A percentile compares a stretch with the other conserved stretches of the same genome.
Conservation (phyloP, 1,139 yeast species). For the Yamadazyma sp. region DNA sequence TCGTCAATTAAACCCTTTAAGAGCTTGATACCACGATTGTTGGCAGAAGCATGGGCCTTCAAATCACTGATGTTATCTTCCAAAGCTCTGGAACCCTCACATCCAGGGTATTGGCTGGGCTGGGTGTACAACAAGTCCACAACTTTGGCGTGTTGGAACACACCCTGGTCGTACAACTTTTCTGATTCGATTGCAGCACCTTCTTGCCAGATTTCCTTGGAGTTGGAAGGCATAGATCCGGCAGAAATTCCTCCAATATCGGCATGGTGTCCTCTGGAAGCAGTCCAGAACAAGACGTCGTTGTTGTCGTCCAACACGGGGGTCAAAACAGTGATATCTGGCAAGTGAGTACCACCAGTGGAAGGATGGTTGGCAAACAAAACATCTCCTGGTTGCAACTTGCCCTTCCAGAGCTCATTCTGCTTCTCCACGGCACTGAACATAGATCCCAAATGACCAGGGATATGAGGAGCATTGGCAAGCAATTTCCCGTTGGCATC, state of each 20-base stretch:
- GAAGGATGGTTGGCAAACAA: conserved; percentile 21
- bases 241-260: conserved; percentile 69
- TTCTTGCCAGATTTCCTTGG: conserved; percentile 59
- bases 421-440: conserved; percentile 20
- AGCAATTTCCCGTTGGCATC: conserved; percentile 20
- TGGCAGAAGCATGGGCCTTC: conserved; percentile 47
- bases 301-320: conserved; percentile 25
- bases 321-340: conserved; percentile 21
- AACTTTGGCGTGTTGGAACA: conserved; percentile 61
- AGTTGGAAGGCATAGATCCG: conserved; percentile 68
- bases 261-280: conserved; percentile 67
- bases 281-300: conserved; percentile 59
- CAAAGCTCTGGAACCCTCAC: conserved; percentile 57
- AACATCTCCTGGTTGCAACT: conserved; percentile 21
- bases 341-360: conserved; percentile 23
- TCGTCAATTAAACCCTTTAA: conserved; percentile 33
- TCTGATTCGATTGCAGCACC: conserved; percentile 59
- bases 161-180: conserved; percentile 27
- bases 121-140: conserved; percentile 22
- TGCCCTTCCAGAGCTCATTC: conserved; percentile 16
- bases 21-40: conserved; percentile 39
- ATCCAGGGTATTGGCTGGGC: conserved; percentile 40
- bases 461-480: conserved; percentile 24
- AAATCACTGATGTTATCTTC: conserved; percentile 43
- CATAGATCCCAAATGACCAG: conserved; percentile 23